Percentiles rank a stretch among this genome's conserved stretches.
Evolutionary conservation across 441 rosid genomes (phyloP).

Genomic region (Viola pubescens): DNA sequence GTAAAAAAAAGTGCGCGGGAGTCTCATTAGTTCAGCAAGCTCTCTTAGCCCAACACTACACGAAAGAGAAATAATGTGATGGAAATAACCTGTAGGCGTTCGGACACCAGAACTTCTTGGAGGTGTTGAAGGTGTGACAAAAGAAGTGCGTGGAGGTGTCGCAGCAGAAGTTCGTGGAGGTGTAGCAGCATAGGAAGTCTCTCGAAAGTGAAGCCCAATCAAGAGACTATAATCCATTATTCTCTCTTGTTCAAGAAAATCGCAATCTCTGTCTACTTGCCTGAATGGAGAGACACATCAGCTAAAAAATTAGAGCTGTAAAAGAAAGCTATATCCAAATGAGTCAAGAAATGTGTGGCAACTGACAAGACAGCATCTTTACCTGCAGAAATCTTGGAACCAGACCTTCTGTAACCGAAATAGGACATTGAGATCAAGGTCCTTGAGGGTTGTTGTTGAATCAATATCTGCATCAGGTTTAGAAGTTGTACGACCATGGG

Average conservation of each 20-base stretch:
- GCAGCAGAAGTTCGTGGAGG: slow-evolving; percentile 42
- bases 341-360: not conserved
- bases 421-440: slow-evolving; percentile 83
- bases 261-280: slow-evolving; percentile 94
- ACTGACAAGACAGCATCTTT: slow-evolving; percentile 1
- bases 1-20: not conserved
- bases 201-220: slow-evolving; percentile 83
- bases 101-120: slow-evolving; percentile 34
- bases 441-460: slow-evolving; percentile 81
- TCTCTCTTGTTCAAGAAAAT: slow-evolving; percentile 86
- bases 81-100: slow-evolving; percentile 19
- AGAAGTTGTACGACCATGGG: slow-evolving; percentile 82
- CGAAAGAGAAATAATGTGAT: slow-evolving; percentile 5
- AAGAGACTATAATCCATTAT: slow-evolving; percentile 95
- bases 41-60: slow-evolving; percentile 11
- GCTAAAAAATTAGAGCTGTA: not conserved
- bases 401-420: slow-evolving; percentile 69
- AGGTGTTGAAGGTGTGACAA: slow-evolving; percentile 16
- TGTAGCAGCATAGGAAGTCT: slow-evolving; percentile 37
- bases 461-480: slow-evolving; percentile 88
- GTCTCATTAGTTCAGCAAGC: slow-evolving; percentile 15
- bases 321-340: not conserved
- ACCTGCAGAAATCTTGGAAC: slow-evolving; percentile 97
- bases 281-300: slow-evolving; percentile 28
- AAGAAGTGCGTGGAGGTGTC: slow-evolving; percentile 17